Conservation (phyloP, 306 rosid species). For the Cercis canadensis region DNA sequence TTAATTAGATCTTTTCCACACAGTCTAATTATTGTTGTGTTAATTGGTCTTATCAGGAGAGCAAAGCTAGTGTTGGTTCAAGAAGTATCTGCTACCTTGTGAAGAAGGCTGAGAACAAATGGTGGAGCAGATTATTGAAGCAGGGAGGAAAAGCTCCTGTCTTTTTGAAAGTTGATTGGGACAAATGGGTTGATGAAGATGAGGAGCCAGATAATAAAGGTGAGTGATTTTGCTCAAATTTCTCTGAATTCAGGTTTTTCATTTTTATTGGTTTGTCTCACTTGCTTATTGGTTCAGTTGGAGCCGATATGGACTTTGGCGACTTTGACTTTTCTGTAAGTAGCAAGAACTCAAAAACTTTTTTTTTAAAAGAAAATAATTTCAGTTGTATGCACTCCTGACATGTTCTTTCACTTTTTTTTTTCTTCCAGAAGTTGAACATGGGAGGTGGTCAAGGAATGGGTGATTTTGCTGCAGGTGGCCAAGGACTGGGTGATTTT, state of each 20-base stretch:
- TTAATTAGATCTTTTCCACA: slow-evolving; percentile 15
- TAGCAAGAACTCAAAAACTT: slow-evolving; percentile 1
- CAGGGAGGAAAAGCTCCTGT: slow-evolving; percentile 67
- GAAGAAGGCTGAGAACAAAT: slow-evolving; percentile 61
- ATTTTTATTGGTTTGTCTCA: slow-evolving; percentile 34
- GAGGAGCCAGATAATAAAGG: slow-evolving; percentile 56
- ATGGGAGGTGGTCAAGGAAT: slow-evolving; percentile 45
- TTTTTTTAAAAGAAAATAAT: not conserved
- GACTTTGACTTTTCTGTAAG: slow-evolving; percentile 69
- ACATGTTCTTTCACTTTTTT: not conserved
- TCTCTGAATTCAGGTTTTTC: slow-evolving; percentile 29
- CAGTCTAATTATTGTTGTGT: slow-evolving; percentile 3
- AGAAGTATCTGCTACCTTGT: slow-evolving; percentile 64
- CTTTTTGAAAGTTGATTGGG: slow-evolving; percentile 81
- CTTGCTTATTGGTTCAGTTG: slow-evolving; percentile 44
- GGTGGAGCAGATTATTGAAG: slow-evolving; percentile 74
- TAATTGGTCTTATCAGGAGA: slow-evolving; percentile 53
- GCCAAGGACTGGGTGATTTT: slow-evolving; percentile 27
- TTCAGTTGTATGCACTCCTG: not conserved
- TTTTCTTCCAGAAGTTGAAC: slow-evolving; percentile 41
- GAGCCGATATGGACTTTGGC: slow-evolving; percentile 51
- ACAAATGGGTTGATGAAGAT: slow-evolving; percentile 85
- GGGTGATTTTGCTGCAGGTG: slow-evolving; percentile 22
- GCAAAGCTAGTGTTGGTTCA: slow-evolving; percentile 57
- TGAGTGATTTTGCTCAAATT: slow-evolving; percentile 35